A percentile compares a stretch with the other conserved stretches of the same genome.
phyloP scores from a whole-genome alignment of 371 early-diverging fungal species.

The Mortierella sp. region DNA sequence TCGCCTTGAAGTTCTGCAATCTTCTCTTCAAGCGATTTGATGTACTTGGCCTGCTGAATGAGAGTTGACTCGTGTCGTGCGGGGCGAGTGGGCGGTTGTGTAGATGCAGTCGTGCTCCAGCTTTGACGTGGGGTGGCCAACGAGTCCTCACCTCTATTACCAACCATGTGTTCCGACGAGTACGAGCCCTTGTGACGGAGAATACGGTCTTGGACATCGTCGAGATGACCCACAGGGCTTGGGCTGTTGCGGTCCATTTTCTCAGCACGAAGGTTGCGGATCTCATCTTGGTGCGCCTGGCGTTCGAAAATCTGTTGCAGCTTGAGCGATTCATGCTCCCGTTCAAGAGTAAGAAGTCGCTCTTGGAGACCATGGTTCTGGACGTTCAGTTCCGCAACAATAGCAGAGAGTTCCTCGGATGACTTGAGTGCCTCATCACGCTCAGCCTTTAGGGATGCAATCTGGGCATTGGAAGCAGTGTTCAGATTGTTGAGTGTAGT shows the following conservation, averaged over 20 bases:
- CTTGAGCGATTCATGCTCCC: slow-evolving; percentile 55
- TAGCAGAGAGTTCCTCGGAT: slow-evolving; percentile 43
- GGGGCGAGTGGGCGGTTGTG: slow-evolving; percentile 12
- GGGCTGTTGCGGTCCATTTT: slow-evolving; percentile 51
- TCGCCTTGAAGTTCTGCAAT: slow-evolving; percentile 42
- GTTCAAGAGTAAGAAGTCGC: slow-evolving; percentile 50
- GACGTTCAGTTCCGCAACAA: slow-evolving; percentile 41
- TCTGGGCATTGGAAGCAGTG: slow-evolving; percentile 20
- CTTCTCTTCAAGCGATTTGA: slow-evolving; percentile 39
- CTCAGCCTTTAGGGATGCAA: slow-evolving; percentile 42
- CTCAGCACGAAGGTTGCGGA: slow-evolving; percentile 39
- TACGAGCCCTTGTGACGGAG: slow-evolving; percentile 29
- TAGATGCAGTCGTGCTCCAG: slow-evolving; percentile 39
- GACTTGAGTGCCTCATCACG: slow-evolving; percentile 43
- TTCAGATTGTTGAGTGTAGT: slow-evolving; percentile 23
- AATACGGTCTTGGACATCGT: slow-evolving; percentile 32
- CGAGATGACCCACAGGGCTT: slow-evolving; percentile 26
- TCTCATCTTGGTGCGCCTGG: slow-evolving; percentile 32
- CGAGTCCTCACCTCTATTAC: slow-evolving; percentile 26
- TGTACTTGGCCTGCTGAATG: slow-evolving; percentile 48
- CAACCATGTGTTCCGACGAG: slow-evolving; percentile 22
- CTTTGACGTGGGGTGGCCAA: slow-evolving; percentile 49
- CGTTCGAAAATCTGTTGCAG: slow-evolving; percentile 47
- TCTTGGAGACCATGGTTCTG: slow-evolving; percentile 55
- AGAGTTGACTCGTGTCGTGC: slow-evolving; percentile 48